Evolutionary conservation across 495 filamentous ascomycete genomes (phyloP).

Genomic region (Mytilinidion resinicola): DNA sequence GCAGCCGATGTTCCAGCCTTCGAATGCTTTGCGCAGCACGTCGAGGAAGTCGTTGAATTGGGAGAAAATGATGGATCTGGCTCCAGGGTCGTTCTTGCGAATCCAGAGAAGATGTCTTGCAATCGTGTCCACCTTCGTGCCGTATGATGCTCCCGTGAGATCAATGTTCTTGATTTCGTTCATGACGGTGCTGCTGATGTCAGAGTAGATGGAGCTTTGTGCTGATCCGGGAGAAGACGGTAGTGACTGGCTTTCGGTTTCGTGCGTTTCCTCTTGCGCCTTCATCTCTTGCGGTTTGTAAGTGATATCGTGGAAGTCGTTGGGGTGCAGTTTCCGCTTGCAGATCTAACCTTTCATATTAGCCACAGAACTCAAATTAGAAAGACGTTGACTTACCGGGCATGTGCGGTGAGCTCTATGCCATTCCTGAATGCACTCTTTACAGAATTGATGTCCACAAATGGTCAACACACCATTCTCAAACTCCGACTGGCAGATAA

Average conservation of each 20-base stretch:
- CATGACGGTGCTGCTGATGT: conserved; percentile 62
- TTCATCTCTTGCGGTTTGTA: conserved; percentile 67
- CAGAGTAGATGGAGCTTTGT: conserved; percentile 61
- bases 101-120: conserved; percentile 75
- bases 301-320: conserved; percentile 74
- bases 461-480: conserved; percentile 76
- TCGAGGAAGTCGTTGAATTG: conserved; percentile 79
- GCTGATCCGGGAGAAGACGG: conserved; percentile 15
- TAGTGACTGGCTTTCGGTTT: conserved; percentile 5
- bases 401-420: conserved; percentile 38
- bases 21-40: conserved; percentile 62
- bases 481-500: conserved; percentile 72
- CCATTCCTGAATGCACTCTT: conserved; percentile 76
- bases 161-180: conserved; percentile 79
- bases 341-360: conserved; percentile 52
- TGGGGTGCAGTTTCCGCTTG: conserved; percentile 54
- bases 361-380: not conserved
- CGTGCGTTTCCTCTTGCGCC: conserved; percentile 58
- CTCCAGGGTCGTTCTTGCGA: conserved; percentile 71
- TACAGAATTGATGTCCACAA: conserved; percentile 88
- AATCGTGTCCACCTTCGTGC: conserved; percentile 85
- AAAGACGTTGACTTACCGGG: conserved; percentile 13
- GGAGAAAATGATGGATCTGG: conserved; percentile 87
- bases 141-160: conserved; percentile 60
- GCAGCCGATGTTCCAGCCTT: conserved; percentile 60